These are phyloP conservation scores for Boletus sp. DNA, from an alignment of 1,284 basidiomycete species.

Conservation along the genomic window DNA sequence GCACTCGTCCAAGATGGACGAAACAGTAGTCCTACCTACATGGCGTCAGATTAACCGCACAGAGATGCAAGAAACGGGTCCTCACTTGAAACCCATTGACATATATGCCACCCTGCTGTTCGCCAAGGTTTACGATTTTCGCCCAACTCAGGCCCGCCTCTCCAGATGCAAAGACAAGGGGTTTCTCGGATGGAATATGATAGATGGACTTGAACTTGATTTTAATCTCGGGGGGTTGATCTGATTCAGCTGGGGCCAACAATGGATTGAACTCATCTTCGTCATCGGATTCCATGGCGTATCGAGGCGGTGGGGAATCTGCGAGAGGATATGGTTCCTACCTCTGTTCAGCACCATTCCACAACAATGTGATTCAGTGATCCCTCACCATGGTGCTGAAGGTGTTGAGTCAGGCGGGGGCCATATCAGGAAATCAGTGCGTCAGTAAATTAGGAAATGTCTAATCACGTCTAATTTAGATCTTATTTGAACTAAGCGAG, in stretches of 20 bases:
- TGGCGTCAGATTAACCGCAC: conserved; percentile 6
- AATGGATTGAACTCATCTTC: conserved; percentile 57
- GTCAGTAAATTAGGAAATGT: too few species aligned
- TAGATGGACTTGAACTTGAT: conserved; percentile 39
- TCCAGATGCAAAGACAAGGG: conserved; percentile 46
- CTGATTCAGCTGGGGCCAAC: conserved; percentile 15
- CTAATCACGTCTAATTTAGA: conserved; percentile 6
- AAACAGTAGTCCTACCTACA: conserved; percentile 53
- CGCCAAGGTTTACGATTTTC: conserved; percentile 45
- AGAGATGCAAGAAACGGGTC: neutral
- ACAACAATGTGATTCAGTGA: neutral
- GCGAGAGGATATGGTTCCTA: conserved; percentile 54
- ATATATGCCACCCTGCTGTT: conserved; percentile 45
- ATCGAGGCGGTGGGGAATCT: conserved; percentile 53
- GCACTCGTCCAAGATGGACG: conserved; percentile 45
- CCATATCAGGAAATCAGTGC: too few species aligned
- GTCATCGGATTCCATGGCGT: conserved; percentile 64
- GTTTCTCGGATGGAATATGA: conserved; percentile 24
- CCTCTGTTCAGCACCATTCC: conserved; percentile 1
- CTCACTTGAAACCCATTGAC: conserved; percentile 47
- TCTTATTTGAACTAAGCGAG: neutral
- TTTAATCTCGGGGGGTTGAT: conserved; percentile 24
- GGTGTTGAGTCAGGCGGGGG: too few species aligned
- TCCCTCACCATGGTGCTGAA: conserved; percentile 16
- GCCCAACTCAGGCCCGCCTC: conserved; percentile 50